These are phyloP conservation scores for Cadophora sp. DNA, from an alignment of 2,329 filamentous ascomycete genomes.

Conservation along the genomic window DNA sequence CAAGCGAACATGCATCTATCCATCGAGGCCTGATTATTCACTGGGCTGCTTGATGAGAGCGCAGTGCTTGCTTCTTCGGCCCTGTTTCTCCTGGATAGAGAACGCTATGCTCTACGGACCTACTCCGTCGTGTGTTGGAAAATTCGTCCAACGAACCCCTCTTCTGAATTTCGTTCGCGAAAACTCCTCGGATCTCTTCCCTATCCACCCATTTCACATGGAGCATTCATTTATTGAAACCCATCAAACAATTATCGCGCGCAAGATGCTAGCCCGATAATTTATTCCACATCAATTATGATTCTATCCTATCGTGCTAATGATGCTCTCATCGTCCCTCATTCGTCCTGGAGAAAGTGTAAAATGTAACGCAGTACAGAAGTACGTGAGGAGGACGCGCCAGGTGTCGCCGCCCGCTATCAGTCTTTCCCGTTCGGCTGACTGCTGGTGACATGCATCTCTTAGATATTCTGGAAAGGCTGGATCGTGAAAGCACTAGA, in stretches of 20 bases:
- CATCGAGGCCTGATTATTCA: slow-evolving; percentile 9
- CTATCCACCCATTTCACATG: background rate
- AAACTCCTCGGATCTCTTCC: background rate
- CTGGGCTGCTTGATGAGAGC: background rate
- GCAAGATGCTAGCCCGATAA: background rate
- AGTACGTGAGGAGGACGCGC: background rate
- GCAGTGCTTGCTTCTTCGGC: slow-evolving; percentile 5
- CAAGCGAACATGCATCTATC: slow-evolving; percentile 1
- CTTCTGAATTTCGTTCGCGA: background rate
- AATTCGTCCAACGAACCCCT: too few relatives aligned
- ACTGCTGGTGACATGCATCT: background rate
- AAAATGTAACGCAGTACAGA: background rate
- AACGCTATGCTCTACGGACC: background rate
- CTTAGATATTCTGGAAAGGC: background rate
- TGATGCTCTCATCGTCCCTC: background rate
- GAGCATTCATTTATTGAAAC: slow-evolving; percentile 1
- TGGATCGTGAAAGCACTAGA: too few relatives aligned
- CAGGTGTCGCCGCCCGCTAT: background rate
- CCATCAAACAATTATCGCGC: background rate
- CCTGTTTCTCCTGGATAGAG: background rate
- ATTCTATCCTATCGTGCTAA: slow-evolving; percentile 1
- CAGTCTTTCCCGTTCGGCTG: background rate
- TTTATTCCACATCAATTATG: background rate
- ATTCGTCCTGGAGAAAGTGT: background rate
- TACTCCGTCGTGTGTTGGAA: background rate